These are phyloP conservation scores for Entelexis sorbosivorans DNA, from an alignment of 1,139 yeast species.

Conservation along the genomic window DNA sequence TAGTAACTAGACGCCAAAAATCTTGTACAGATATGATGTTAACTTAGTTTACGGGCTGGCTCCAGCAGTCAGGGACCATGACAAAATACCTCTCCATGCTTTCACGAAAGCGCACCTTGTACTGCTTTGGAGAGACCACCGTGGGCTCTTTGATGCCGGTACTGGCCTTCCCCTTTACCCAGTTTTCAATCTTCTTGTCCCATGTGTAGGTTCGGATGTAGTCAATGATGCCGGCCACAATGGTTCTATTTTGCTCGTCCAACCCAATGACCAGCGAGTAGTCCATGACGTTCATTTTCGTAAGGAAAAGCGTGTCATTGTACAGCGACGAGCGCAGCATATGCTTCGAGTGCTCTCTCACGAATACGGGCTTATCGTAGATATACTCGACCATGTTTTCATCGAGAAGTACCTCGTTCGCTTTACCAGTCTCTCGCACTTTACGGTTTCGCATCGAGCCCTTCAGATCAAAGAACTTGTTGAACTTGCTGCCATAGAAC, in stretches of 20 bases:
- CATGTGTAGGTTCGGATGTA: slow-evolving; percentile 94
- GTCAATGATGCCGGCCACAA: slow-evolving; percentile 91
- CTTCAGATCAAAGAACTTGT: slow-evolving; percentile 85
- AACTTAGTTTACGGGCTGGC: slow-evolving; percentile 8
- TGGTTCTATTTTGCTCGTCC: slow-evolving; percentile 53
- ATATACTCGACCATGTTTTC: slow-evolving; percentile 98
- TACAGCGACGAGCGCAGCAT: slow-evolving; percentile 76
- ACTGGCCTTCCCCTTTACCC: slow-evolving; percentile 92
- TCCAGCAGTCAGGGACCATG: slow-evolving; percentile 69
- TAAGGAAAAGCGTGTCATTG: slow-evolving; percentile 87
- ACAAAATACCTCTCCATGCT: slow-evolving; percentile 94
- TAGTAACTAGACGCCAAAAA: no score
- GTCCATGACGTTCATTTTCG: slow-evolving; percentile 98
- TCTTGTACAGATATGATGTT: no score
- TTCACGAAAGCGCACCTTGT: slow-evolving; percentile 83
- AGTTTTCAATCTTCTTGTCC: slow-evolving; percentile 96
- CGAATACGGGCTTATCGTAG: slow-evolving; percentile 90
- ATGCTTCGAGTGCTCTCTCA: slow-evolving; percentile 82
- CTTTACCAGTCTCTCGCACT: slow-evolving; percentile 91
- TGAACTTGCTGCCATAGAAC: slow-evolving; percentile 74
- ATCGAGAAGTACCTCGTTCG: slow-evolving; percentile 85
- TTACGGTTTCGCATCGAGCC: slow-evolving; percentile 98
- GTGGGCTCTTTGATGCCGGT: slow-evolving; percentile 90
- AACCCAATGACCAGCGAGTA: slow-evolving; percentile 91
- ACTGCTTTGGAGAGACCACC: slow-evolving; percentile 91